phyloP scores from a whole-genome alignment of 257 asterid genomes.

The Penstemon eatonii region DNA sequence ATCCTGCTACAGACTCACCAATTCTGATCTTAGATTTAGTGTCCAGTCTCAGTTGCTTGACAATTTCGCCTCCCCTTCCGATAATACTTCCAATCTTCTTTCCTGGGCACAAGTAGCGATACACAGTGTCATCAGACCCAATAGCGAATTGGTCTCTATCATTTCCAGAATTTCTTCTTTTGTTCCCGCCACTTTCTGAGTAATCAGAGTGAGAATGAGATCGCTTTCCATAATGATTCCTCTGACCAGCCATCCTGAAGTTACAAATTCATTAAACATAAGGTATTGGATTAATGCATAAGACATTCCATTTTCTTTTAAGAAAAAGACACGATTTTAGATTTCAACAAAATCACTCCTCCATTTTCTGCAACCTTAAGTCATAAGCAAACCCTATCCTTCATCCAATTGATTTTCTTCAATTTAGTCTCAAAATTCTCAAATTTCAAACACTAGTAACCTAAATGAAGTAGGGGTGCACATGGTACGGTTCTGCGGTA shows the following conservation, averaged over 20 bases:
- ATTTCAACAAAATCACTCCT: not conserved
- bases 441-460: too few species aligned
- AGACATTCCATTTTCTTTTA: not conserved
- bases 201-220: constrained; percentile 62
- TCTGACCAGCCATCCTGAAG: constrained; percentile 82
- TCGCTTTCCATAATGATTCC: constrained; percentile 78
- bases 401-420: not conserved
- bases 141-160: constrained; percentile 67
- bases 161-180: constrained; percentile 70
- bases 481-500: too few species aligned
- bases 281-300: not conserved
- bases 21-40: constrained; percentile 88
- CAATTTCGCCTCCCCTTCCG: constrained; percentile 95
- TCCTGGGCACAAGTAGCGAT: constrained; percentile 79
- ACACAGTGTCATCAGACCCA: constrained; percentile 77
- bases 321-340: not conserved
- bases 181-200: constrained; percentile 60
- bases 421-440: not conserved
- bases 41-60: constrained; percentile 88
- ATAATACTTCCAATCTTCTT: constrained; percentile 91
- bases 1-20: constrained; percentile 82
- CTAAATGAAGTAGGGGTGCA: too few species aligned
- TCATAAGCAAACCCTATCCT: constrained; percentile 6
- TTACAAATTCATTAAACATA: not conserved
- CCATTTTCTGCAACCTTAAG: too few species aligned